Conservation (phyloP, 495 filamentous ascomycete genomes). For the Trichoderma orchidacearum region DNA sequence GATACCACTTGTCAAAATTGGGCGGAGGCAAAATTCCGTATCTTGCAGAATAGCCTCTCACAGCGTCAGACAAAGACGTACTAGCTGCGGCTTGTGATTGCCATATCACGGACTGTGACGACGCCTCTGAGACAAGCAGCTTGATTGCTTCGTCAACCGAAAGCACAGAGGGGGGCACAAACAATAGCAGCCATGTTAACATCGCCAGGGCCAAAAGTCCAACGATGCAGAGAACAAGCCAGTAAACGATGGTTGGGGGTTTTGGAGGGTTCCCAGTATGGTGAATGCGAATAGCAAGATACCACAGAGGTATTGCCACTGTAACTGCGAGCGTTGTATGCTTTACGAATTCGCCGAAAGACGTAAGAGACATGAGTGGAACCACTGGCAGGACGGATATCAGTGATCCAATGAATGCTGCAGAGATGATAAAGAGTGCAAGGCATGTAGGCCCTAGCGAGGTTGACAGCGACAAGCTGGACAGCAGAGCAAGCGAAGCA, state of each 20-base stretch:
- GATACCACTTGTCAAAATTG: slow-evolving; percentile 85
- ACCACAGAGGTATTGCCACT: neutral
- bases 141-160: neutral
- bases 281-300: neutral
- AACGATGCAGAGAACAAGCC: neutral
- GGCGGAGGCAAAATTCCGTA: slow-evolving; percentile 78
- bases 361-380: neutral
- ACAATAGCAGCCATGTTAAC: neutral
- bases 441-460: neutral
- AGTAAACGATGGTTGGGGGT: neutral
- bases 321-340: neutral
- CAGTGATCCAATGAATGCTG: neutral
- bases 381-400: neutral
- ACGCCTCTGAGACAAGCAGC: neutral
- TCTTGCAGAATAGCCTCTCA: slow-evolving; percentile 63
- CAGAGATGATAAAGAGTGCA: neutral
- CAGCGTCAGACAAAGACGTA: slow-evolving; percentile 53
- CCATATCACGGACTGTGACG: neutral
- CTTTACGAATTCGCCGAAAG: neutral
- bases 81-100: neutral
- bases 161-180: neutral
- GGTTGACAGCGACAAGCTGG: neutral
- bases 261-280: neutral
- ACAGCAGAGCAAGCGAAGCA: neutral
- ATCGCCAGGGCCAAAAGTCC: neutral